These are phyloP conservation scores for Patellifolia procumbens DNA, from an alignment of 179 eudicot species.

Conservation along the genomic window DNA sequence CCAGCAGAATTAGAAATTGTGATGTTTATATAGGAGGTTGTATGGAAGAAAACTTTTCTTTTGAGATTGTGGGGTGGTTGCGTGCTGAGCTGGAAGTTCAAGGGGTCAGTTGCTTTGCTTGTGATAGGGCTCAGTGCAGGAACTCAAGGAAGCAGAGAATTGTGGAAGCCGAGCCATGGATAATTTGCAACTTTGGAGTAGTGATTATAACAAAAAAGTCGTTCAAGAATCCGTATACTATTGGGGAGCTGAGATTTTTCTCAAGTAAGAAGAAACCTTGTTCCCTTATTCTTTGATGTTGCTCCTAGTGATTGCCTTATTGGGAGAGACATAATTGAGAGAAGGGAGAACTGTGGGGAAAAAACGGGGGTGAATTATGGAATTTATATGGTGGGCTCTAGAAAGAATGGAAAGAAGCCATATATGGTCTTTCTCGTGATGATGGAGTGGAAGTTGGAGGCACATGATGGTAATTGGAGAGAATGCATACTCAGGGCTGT, in stretches of 20 bases:
- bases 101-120: slow-evolving; percentile 80
- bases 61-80: slow-evolving; percentile 77
- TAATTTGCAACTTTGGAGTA: slow-evolving; percentile 78
- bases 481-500: slow-evolving; percentile 80
- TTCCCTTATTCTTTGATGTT: slow-evolving; percentile 74
- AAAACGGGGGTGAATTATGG: slow-evolving; percentile 75
- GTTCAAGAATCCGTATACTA: slow-evolving; percentile 80
- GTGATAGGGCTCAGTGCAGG: slow-evolving; percentile 77
- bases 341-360: slow-evolving; percentile 76
- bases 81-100: slow-evolving; percentile 86
- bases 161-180: slow-evolving; percentile 91
- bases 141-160: slow-evolving; percentile 65
- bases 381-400: slow-evolving; percentile 73
- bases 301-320: slow-evolving; percentile 72
- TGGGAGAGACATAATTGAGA: slow-evolving; percentile 77
- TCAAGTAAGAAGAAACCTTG: slow-evolving; percentile 87
- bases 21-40: slow-evolving; percentile 91
- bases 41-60: slow-evolving; percentile 63
- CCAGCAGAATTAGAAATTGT: slow-evolving; percentile 69
- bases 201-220: slow-evolving; percentile 81
- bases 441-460: slow-evolving; percentile 95
- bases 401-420: slow-evolving; percentile 95
- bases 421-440: slow-evolving; percentile 66
- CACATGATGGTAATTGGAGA: slow-evolving; percentile 82
- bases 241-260: slow-evolving; percentile 87